Evolutionary conservation across 305 asterid species (phyloP), one percentile per base, ranked within the genome.

Genomic region (Fraxinus latifolia): DNA sequence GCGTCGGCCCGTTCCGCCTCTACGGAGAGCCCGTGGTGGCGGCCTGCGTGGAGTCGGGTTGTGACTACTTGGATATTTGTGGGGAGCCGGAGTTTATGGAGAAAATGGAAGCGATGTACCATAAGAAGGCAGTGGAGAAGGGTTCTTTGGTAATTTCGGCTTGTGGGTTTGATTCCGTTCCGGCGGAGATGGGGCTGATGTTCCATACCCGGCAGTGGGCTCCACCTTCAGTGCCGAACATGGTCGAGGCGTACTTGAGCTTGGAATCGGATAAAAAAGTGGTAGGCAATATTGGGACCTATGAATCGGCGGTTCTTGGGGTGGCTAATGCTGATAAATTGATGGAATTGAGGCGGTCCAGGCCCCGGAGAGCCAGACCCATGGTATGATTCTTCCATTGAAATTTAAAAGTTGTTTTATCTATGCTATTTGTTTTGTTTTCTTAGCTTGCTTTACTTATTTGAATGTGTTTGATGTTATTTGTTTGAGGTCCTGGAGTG

Each of bases 21-120:
- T 91, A 91, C 79, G 98, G 99, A 3, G 88, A 90, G 89, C 93
- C 97, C 15, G 97, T 94, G 0, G 98, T 95, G 7, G 79, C 88
- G 62, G 97, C 97, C 11, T 95, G 98, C 86, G 91, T 87, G 5
- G 97, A 88, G 0, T n/a, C 83, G 78, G 99, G 97, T 32, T 94
- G 98, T 79, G 98, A 94, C 83, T 95, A 94, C 76, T 34, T 95
- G 82, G 99, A 95, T 78, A 94, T 95, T n/a, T 87, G 91, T 37
- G 99, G 98, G 19, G 99, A 95, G 84, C 97, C 97, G 7, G 99
- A 94, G 87, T 94, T 95, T 82, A 94, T 95, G 97, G 99, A 95
- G 94, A 89, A 83, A 78, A 89, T 91, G 92, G 99, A 94, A 86
- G 88, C 86, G 0, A 7, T 12, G 44, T 93, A 88, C 87, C 94